Conservation (phyloP, 2,329 filamentous ascomycete genomes). For the Pseudogymnoascus sp. region DNA sequence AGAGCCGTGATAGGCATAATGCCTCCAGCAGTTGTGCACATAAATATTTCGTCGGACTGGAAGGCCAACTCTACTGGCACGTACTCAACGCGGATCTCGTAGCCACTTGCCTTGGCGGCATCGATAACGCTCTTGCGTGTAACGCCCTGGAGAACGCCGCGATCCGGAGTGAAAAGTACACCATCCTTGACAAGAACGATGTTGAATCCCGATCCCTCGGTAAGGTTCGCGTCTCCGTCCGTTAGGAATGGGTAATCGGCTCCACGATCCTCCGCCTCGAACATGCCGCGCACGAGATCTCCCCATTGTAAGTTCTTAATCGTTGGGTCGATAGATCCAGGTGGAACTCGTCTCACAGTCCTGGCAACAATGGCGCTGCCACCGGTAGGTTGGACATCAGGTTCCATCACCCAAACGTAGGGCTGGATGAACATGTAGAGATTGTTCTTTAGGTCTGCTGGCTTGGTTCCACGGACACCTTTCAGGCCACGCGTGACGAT, state of each 20-base stretch:
- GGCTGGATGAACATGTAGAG: slow-evolving; percentile 42
- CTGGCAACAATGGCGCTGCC: slow-evolving; percentile 37
- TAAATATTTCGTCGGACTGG: slow-evolving; percentile 40
- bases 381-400: slow-evolving; percentile 33
- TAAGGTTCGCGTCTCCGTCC: slow-evolving; percentile 41
- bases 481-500: slow-evolving; percentile 42
- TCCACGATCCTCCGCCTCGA: slow-evolving; percentile 39
- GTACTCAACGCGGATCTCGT: slow-evolving; percentile 32
- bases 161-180: slow-evolving; percentile 37
- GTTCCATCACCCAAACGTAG: slow-evolving; percentile 44
- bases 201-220: slow-evolving; percentile 44
- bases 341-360: slow-evolving; percentile 37
- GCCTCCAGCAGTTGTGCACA: slow-evolving; percentile 45
- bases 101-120: slow-evolving; percentile 27
- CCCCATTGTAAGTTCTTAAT: slow-evolving; percentile 46
- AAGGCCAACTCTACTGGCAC: slow-evolving; percentile 37
- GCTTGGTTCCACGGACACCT: slow-evolving; percentile 31
- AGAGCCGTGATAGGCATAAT: slow-evolving; percentile 43
- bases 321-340: slow-evolving; percentile 41
- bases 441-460: slow-evolving; percentile 31
- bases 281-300: slow-evolving; percentile 36
- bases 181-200: slow-evolving; percentile 38
- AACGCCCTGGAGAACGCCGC: slow-evolving; percentile 40
- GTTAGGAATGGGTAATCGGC: slow-evolving; percentile 42
- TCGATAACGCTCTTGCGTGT: slow-evolving; percentile 42